Evolutionary conservation across 768 basidiomycete species (phyloP).

Genomic region (Leucosporidium scottii): DNA sequence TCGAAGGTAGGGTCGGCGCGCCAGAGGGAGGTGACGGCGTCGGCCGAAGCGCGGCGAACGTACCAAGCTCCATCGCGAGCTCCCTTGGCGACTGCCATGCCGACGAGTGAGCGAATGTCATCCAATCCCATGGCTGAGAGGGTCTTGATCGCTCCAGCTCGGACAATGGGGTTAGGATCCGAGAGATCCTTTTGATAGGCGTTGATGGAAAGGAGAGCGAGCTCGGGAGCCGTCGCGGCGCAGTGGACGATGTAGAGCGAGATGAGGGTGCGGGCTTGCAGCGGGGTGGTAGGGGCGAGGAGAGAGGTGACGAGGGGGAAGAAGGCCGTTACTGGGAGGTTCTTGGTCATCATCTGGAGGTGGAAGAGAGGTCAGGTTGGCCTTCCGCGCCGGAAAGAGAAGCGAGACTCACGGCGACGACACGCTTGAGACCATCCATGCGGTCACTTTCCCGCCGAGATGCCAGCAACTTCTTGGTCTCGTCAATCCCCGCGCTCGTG

Average conservation of each 20-base stretch:
- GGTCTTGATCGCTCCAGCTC: conserved; percentile 91
- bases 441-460: conserved; percentile 82
- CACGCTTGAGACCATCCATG: conserved; percentile 86
- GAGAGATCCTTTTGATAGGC: conserved; percentile 95
- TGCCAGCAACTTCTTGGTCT: conserved; percentile 79
- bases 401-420: conserved; percentile 70
- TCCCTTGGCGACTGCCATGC: conserved; percentile 84
- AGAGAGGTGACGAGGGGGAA: conserved; percentile 95
- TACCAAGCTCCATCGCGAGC: conserved; percentile 87
- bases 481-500: conserved; percentile 70
- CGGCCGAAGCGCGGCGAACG: conserved; percentile 83
- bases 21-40: conserved; percentile 55
- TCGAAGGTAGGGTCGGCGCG: conserved; percentile 55
- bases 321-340: conserved; percentile 81
- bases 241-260: conserved; percentile 96
- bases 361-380: conserved; percentile 2
- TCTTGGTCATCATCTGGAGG: conserved; percentile 78
- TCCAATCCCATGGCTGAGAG: conserved; percentile 84
- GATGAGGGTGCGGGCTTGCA: conserved; percentile 92
- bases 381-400: conserved; percentile 2
- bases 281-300: conserved; percentile 72
- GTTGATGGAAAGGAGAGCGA: conserved; percentile 91
- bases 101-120: conserved; percentile 76
- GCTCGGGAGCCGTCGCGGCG: conserved; percentile 86
- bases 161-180: conserved; percentile 84